Base-by-base conservation (phyloP, 345 rosid genomes). In the Microcos paniculata region DNA sequence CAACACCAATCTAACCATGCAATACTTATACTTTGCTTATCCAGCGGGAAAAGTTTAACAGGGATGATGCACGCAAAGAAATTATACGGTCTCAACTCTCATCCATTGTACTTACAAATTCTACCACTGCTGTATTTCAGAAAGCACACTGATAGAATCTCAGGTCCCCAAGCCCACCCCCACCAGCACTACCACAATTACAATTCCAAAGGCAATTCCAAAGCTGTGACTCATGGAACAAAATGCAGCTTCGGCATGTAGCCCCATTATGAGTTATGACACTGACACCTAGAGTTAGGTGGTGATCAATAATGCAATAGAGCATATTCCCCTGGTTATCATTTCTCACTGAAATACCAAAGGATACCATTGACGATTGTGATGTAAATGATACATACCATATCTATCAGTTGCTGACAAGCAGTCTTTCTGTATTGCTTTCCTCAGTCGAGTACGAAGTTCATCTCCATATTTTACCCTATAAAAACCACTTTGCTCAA, bases 401-500 rank as follows among this genome's bases (percentile, higher is more conserved):
- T 67, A 91, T 93, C 97, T 95, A 77, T 95, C 99, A 0, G 88
- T 85, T 75, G 88, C 82, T 68, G 86, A 77, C 73, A 95, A 81
- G 76, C 72, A 33, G 72, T 87, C 81, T 45, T 82, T 93, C 85
- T 92, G 90, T 79, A 91, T 89, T 15, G 96, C 98, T 77, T 38
- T 71, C 82, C 90, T 86, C 61, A 95, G 91, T 75, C 85, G 84
- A 80, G 94, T 88, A n/a, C 87, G 85, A 76, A 95, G 97, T 65
- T 80, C 85, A 42, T 93, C 89, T 53, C 87, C 97, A 77, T 95
- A 93, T 83, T 93, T 95, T 80, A 95, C 97, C 78, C 97, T 86
- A 58, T 93, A 93, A 84, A 95, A 95, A 74, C 99, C 99, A 75
- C 93, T 78, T 86, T 89, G 98, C 75, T 88, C 83, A 59, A 90